phyloP scores from a whole-genome alignment of 2,329 filamentous ascomycete genomes.

The Xylariaceae sp. region DNA sequence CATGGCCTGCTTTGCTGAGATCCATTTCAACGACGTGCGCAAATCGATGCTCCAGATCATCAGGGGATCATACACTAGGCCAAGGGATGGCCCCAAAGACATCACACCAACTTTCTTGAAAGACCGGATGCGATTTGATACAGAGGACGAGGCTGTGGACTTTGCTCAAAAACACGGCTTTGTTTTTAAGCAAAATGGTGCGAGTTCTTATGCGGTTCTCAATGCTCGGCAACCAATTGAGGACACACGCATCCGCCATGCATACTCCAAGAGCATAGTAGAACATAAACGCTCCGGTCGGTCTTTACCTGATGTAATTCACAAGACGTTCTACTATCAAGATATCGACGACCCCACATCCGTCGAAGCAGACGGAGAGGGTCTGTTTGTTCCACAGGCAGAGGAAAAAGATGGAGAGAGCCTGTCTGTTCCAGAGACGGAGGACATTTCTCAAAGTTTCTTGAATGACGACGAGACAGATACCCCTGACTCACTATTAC shows the following conservation, averaged over 20 bases:
- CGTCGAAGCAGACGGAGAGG: slow-evolving; percentile 16
- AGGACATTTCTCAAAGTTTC: slow-evolving; percentile 8
- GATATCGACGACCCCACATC: neutral
- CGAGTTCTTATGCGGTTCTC: slow-evolving; percentile 40
- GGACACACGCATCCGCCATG: slow-evolving; percentile 48
- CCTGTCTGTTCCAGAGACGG: slow-evolving; percentile 27
- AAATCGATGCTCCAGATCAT: slow-evolving; percentile 53
- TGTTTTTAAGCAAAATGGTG: slow-evolving; percentile 42
- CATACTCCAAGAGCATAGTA: slow-evolving; percentile 52
- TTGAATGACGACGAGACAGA: slow-evolving; percentile 14
- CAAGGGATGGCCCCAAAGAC: slow-evolving; percentile 54
- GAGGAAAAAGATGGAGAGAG: slow-evolving; percentile 21
- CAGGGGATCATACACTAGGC: slow-evolving; percentile 50
- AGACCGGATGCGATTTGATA: slow-evolving; percentile 60
- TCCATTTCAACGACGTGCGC: slow-evolving; percentile 59
- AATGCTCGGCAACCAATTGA: slow-evolving; percentile 41
- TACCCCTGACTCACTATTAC: slow-evolving; percentile 6
- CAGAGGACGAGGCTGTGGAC: slow-evolving; percentile 58
- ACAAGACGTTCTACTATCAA: slow-evolving; percentile 45
- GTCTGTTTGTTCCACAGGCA: slow-evolving; percentile 28
- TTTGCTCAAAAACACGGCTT: slow-evolving; percentile 58
- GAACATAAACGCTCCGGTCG: slow-evolving; percentile 53
- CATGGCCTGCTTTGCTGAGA: slow-evolving; percentile 64
- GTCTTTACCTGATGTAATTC: slow-evolving; percentile 51
- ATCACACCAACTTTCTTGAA: slow-evolving; percentile 54